phyloP scores from a whole-genome alignment of 2,329 filamentous ascomycete genomes.

The Pseudogymnoascus sp. region DNA sequence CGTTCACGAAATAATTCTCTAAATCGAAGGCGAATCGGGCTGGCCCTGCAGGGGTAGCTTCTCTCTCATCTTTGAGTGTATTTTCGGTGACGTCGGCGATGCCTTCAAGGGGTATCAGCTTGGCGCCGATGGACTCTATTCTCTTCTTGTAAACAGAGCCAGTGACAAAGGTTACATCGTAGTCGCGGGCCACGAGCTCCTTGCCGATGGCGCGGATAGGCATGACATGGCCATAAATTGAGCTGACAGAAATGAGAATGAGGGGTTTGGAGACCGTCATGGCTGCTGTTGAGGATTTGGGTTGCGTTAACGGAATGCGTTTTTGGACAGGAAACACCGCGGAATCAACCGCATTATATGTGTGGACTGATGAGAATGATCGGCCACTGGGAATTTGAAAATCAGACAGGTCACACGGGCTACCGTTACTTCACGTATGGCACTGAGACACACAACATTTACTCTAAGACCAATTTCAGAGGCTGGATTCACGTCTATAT shows the following conservation, averaged over 20 bases:
- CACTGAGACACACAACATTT: neutral
- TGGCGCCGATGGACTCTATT: slow-evolving; percentile 35
- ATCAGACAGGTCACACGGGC: neutral
- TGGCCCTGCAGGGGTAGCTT: slow-evolving; percentile 21
- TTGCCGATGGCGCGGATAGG: slow-evolving; percentile 21
- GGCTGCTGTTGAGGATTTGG: neutral
- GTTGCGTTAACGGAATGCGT: neutral
- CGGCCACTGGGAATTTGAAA: neutral
- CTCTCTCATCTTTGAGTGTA: slow-evolving; percentile 20
- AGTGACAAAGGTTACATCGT: slow-evolving; percentile 38
- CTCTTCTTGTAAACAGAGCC: slow-evolving; percentile 33
- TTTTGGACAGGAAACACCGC: neutral
- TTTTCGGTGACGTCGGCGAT: slow-evolving; percentile 26
- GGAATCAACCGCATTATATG: neutral
- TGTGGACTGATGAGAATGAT: neutral
- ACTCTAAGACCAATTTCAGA: neutral
- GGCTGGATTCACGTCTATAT: neutral
- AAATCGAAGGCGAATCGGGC: slow-evolving; percentile 32
- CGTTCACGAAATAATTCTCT: slow-evolving; percentile 31
- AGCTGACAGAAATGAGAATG: slow-evolving; percentile 12
- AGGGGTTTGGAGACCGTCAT: slow-evolving; percentile 11
- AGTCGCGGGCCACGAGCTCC: slow-evolving; percentile 33
- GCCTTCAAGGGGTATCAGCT: slow-evolving; percentile 31
- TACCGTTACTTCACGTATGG: neutral
- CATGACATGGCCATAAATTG: slow-evolving; percentile 21